phyloP scores from a whole-genome alignment of 441 rosid species.

The Breynia disticha region DNA sequence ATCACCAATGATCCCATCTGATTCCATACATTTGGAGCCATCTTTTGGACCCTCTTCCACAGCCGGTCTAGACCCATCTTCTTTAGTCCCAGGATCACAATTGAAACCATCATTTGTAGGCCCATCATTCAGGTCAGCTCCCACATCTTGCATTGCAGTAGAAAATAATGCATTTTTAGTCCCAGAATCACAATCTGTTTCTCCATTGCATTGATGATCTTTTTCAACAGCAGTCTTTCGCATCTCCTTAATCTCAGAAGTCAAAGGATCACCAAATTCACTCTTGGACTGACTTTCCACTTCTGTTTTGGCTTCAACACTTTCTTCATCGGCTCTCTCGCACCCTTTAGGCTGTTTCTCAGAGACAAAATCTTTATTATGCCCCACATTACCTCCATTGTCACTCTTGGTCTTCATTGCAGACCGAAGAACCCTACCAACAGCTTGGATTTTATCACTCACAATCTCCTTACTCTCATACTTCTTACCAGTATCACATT shows the following conservation, averaged over 20 bases:
- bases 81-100: too few relatives aligned
- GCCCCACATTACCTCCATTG: slow-evolving; percentile 9
- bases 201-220: background rate
- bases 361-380: slow-evolving; percentile 4
- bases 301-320: slow-evolving; percentile 5
- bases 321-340: slow-evolving; percentile 10
- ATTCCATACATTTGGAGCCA: slow-evolving; percentile 1
- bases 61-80: too few relatives aligned
- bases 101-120: slow-evolving; percentile 4
- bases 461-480: slow-evolving; percentile 13
- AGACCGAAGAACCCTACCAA: slow-evolving; percentile 40
- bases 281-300: slow-evolving; percentile 8
- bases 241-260: slow-evolving; percentile 1
- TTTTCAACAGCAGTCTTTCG: background rate
- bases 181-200: slow-evolving; percentile 9
- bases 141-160: slow-evolving; percentile 10
- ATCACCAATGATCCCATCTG: background rate
- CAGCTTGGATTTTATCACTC: slow-evolving; percentile 17
- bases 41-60: background rate
- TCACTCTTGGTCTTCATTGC: slow-evolving; percentile 14
- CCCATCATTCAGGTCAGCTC: slow-evolving; percentile 9
- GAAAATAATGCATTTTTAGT: slow-evolving; percentile 2
- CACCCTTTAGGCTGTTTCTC: slow-evolving; percentile 7
- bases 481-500: slow-evolving; percentile 21
- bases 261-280: background rate